Conservation (phyloP, 805 yeast genomes). For the Wickerhamomyces rabaulensis region DNA sequence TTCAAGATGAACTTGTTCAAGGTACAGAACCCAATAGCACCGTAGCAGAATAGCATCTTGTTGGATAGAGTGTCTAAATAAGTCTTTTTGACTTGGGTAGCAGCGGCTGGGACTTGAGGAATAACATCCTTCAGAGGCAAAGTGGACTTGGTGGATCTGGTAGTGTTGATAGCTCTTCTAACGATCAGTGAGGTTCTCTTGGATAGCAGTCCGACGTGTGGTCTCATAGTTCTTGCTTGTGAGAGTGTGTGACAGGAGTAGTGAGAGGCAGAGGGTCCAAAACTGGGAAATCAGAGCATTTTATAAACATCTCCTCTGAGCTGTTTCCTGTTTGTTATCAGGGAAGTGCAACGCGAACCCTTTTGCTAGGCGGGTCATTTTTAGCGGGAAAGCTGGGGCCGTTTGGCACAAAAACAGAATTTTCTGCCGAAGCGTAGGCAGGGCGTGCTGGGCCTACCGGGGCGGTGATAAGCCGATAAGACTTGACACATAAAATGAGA, state of each 20-base stretch:
- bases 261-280: background rate
- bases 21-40: conserved; percentile 67
- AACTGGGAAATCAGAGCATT: background rate
- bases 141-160: conserved; percentile 7
- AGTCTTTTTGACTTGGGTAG: conserved; percentile 16
- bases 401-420: background rate
- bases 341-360: background rate
- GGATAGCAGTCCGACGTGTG: background rate
- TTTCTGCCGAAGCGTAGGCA: background rate
- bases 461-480: background rate
- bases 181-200: conserved; percentile 1
- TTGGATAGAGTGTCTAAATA: conserved; percentile 51
- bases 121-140: background rate
- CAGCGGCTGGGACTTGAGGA: background rate
- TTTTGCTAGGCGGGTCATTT: background rate
- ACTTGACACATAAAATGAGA: background rate
- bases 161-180: conserved; percentile 17
- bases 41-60: conserved; percentile 56
- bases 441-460: background rate
- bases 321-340: background rate
- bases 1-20: conserved; percentile 57
- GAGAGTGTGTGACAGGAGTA: too few species aligned
- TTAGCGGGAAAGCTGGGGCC: background rate
- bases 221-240: background rate
- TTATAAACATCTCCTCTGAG: background rate